phyloP scores from a whole-genome alignment of 2,329 filamentous ascomycete species.

The Lojkania enalia region DNA sequence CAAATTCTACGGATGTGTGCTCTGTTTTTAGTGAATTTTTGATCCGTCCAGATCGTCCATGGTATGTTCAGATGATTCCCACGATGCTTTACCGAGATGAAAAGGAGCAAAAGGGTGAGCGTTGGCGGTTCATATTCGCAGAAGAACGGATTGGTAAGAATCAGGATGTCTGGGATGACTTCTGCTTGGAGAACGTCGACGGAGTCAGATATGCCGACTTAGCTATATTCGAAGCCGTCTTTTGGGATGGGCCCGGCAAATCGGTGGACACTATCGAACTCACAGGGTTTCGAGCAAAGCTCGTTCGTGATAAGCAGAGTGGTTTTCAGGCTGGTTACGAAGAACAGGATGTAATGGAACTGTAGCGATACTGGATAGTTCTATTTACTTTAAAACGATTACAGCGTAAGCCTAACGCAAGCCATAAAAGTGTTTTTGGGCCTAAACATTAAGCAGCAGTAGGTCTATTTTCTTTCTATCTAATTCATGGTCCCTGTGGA shows the following conservation, averaged over 20 bases:
- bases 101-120: conserved; percentile 34
- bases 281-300: conserved; percentile 36
- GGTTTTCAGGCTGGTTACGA: neutral
- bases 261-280: conserved; percentile 34
- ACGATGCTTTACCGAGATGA: conserved; percentile 34
- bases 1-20: conserved; percentile 32
- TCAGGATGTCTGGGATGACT: conserved; percentile 38
- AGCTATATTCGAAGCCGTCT: conserved; percentile 41
- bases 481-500: too few species aligned
- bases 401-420: too few species aligned
- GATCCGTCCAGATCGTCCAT: conserved; percentile 6
- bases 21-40: conserved; percentile 9
- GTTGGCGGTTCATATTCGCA: conserved; percentile 36
- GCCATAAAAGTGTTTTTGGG: too few species aligned
- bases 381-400: too few species aligned
- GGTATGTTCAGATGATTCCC: conserved; percentile 30
- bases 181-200: conserved; percentile 41
- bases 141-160: conserved; percentile 17
- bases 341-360: neutral
- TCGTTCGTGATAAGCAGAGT: conserved; percentile 16
- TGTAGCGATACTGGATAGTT: neutral
- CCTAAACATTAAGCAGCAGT: too few species aligned
- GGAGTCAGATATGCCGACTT: conserved; percentile 35
- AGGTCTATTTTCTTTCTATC: too few species aligned
- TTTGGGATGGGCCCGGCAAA: conserved; percentile 34